Evolutionary conservation across 2,329 filamentous ascomycete genomes (phyloP).

Genomic region (Coniochaeta sp.): DNA sequence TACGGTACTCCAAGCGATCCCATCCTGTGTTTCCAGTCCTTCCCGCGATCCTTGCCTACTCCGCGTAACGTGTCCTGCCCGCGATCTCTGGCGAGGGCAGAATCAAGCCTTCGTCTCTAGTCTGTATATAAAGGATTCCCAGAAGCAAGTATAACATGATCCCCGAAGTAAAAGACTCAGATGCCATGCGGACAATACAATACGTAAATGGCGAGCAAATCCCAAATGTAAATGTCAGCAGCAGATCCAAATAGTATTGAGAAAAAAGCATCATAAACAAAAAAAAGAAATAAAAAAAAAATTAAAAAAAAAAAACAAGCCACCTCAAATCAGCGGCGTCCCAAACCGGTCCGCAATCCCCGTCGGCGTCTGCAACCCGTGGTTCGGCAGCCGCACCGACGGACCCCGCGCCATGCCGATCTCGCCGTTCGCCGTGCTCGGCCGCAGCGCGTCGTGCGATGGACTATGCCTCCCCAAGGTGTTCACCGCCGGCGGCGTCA

Average conservation of each 20-base stretch:
- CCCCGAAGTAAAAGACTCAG: background rate
- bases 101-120: too few relatives aligned
- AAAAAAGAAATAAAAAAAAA: background rate
- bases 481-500: conserved; percentile 12
- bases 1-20: background rate
- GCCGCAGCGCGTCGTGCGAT: background rate
- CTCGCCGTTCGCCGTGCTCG: conserved; percentile 6
- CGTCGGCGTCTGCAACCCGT: conserved; percentile 10
- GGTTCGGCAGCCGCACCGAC: conserved; percentile 15
- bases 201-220: too few relatives aligned
- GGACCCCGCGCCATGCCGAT: conserved; percentile 26
- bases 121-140: too few relatives aligned
- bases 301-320: background rate
- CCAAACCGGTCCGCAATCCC: conserved; percentile 24
- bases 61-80: background rate
- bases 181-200: too few relatives aligned
- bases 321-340: conserved; percentile 22
- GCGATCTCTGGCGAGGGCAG: too few relatives aligned
- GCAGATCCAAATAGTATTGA: background rate
- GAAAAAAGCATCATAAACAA: background rate
- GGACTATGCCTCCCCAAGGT: background rate
- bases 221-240: background rate
- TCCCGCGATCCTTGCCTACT: background rate
- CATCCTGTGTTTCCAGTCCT: background rate
- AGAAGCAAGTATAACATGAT: background rate